Evolutionary conservation across 768 basidiomycete species (phyloP), one percentile per base, ranked within the genome.

Genomic region (Phlebiopsis flavidoalba): DNA sequence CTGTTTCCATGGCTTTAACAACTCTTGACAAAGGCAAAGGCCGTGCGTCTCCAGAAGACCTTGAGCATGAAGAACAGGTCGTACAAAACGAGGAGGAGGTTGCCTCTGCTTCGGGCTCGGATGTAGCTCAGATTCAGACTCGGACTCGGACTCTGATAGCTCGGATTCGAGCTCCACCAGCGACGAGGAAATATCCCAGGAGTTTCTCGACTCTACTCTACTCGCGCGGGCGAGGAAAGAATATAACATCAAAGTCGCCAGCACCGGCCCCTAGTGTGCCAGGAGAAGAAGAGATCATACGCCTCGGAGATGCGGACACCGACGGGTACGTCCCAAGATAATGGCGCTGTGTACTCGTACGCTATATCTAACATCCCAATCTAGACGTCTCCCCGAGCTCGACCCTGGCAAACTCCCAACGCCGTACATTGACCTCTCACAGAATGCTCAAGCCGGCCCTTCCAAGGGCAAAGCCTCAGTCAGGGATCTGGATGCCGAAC

Each of bases 391-490:
- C 50, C 90, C 91, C 3, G 69, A 72, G 10, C 74, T 92, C n/a
- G 76, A 91, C 67, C 84, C 89, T 53, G 87, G 87, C 50, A 67
- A 70, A 14, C 80, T 90, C 11, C 88, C 89, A 7, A 70, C 73
- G 15, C 77, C 85, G 5, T 92, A 92, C 70, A 83, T 93, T 58
- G 78, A 77, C 37, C 74, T 87, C 51, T 78, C 77, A 21, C 69
- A 76, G 57, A 72, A 72, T 24, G 75, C 74, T 36, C 73, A 74
- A 53, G 77, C 78, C 6, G 76, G 77, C 3, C 79, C 82, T 6
- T 79, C 76, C 4, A 55, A 45, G 21, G 24, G 14, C 10, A 49
- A 21, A 21, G 21, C 24, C 12, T 73, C 71, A 36, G 71, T 87
- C 15, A 79, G 80, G 43, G 88, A 92, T 72, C 83, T 86, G 35